A percentile compares a stretch with the other conserved stretches of the same genome.
Conservation (phyloP, 805 yeast species). For the Spathaspora girioi region DNA sequence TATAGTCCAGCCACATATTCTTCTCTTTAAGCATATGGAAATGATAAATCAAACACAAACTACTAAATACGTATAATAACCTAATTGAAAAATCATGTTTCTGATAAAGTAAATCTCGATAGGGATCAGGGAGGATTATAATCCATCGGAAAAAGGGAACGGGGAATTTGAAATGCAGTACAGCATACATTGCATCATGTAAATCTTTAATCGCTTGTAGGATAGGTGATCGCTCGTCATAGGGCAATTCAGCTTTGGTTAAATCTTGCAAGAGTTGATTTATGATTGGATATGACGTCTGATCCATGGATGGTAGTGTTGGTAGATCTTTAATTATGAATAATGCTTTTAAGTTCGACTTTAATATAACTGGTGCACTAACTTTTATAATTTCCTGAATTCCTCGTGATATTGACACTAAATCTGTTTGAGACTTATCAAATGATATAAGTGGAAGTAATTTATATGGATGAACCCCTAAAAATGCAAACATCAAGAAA, state of each 20-base stretch:
- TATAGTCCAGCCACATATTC: slow-evolving; percentile 28
- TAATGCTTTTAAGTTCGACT: slow-evolving; percentile 2
- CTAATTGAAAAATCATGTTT: slow-evolving; percentile 23
- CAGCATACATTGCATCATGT: not conserved
- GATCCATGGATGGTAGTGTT: not conserved
- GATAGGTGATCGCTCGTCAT: not conserved
- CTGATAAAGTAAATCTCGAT: slow-evolving; percentile 15
- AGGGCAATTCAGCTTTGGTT: not conserved
- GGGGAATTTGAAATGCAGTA: slow-evolving; percentile 17
- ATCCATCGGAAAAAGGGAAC: slow-evolving; percentile 30
- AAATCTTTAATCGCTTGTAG: not conserved
- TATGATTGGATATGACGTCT: slow-evolving; percentile 5
- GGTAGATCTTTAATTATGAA: not conserved
- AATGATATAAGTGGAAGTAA: slow-evolving; percentile 25
- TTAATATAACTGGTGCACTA: slow-evolving; percentile 4
- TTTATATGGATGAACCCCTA: slow-evolving; percentile 29
- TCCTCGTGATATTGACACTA: slow-evolving; percentile 18
- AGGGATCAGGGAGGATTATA: slow-evolving; percentile 13
- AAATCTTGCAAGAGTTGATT: not conserved
- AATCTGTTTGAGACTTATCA: slow-evolving; percentile 16
- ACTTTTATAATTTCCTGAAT: slow-evolving; percentile 5
- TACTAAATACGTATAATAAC: slow-evolving; percentile 18
- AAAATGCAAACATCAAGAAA: slow-evolving; percentile 22
- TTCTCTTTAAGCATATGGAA: slow-evolving; percentile 17
- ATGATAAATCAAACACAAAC: slow-evolving; percentile 15